These are phyloP conservation scores for Naganishia vaughanmartiniae DNA, from an alignment of 768 basidiomycete species.

Conservation along the genomic window DNA sequence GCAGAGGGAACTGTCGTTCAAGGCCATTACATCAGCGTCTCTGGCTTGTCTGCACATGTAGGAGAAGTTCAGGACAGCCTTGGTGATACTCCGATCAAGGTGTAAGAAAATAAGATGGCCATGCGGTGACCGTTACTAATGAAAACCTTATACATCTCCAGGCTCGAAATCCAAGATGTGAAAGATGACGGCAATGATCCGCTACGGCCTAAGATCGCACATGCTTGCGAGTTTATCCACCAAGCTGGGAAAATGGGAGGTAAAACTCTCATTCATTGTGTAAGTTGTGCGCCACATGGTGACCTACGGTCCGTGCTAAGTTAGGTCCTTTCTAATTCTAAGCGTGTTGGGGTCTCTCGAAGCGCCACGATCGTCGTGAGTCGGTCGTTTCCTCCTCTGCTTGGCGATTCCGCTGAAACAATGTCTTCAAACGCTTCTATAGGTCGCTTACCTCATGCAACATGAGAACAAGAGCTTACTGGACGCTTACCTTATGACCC, in stretches of 20 bases:
- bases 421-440: no score
- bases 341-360: conserved; percentile 92
- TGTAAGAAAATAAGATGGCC: conserved; percentile 6
- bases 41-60: not conserved
- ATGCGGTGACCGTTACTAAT: not conserved
- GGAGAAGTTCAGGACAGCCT: conserved; percentile 1
- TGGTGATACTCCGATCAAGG: conserved; percentile 6
- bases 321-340: conserved; percentile 14
- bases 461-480: conserved; percentile 78
- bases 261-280: conserved; percentile 87
- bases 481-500: conserved; percentile 88
- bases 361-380: conserved; percentile 79
- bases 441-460: conserved; percentile 91
- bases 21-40: conserved; percentile 26
- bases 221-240: conserved; percentile 92
- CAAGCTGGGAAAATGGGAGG: conserved; percentile 76
- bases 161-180: conserved; percentile 55
- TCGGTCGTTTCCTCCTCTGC: conserved; percentile 52
- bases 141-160: not conserved
- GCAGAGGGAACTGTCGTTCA: conserved; percentile 46
- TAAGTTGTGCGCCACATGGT: conserved; percentile 34
- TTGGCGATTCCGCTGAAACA: not conserved
- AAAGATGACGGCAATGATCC: conserved; percentile 97
- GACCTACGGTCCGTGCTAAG: not conserved
- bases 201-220: conserved; percentile 79